Base-by-base conservation (phyloP, 371 early-diverging fungal species). In the Apophysomyces sp. region DNA sequence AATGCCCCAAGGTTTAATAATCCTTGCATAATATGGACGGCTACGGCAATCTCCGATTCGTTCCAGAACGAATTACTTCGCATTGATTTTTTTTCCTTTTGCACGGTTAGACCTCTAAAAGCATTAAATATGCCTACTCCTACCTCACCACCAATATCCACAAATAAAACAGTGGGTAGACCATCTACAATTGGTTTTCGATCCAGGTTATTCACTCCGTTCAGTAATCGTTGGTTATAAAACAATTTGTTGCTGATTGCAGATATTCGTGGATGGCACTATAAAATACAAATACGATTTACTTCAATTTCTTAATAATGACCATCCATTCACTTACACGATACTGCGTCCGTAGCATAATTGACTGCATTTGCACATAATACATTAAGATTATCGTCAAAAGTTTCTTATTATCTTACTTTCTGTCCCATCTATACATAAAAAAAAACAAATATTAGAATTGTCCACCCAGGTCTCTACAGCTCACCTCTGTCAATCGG, bases 221-320 rank as follows among this genome's bases (percentile, higher is more conserved):
- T 77, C 7, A 68, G 59, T 24, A 96, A 76, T 4, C 63, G 66
- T 3, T 76, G 75, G 0, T 80, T 74, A 66, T 96, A 96, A 71
- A 96, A 96, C n/a, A 95, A 69, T 16, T 68, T 59, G 65, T 87
- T 95, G 56, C 92, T 86, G n/a, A 96, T 78, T 4, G 73, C 62
- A 4, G 92, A 87, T 49, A 96, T 96, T 16, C 63, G 62, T 2
- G 92, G 93, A 62, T 96, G 96, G 62, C 97, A 96, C 77, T 86
- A 58, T 6, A 32, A 51, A n/a, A 15, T 4, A 29, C 36, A 41
- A 29, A 15, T 29, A 34, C n/a, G 32, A 30, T 21, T 34, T 13
- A 34, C 5, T 2, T 34, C 34, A n/a, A n/a, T 16, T 55, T 44
- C 7, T 2, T 21, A 44, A 32, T 9, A 6, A 6, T 15, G 15